Percentiles rank a stretch among this genome's conserved stretches.
Evolutionary conservation across 2,329 filamentous ascomycete genomes (phyloP).

Genomic region (Rhynchosporium graminicola): DNA sequence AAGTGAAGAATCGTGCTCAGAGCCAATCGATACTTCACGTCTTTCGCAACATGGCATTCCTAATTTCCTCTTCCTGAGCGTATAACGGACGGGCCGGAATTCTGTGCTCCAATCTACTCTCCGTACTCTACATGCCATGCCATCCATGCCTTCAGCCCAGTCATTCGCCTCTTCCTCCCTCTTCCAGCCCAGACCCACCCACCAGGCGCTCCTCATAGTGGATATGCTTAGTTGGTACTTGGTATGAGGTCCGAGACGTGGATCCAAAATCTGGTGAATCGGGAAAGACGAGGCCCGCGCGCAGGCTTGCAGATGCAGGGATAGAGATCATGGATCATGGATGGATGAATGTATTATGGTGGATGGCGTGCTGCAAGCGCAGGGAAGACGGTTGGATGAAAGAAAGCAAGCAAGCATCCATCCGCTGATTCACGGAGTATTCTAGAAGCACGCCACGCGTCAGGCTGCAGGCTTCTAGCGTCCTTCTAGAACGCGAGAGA

Average conservation of each 20-base stretch:
- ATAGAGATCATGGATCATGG: background rate
- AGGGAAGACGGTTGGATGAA: background rate
- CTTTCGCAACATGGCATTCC: too few species aligned
- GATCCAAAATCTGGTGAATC: background rate
- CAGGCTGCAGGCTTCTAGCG: slow-evolving; percentile 24
- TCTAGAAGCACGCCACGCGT: slow-evolving; percentile 29
- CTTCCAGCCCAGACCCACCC: background rate
- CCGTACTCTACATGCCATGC: too few species aligned
- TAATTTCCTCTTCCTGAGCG: background rate
- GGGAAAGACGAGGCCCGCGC: slow-evolving; percentile 10
- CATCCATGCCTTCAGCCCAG: background rate
- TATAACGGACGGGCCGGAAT: slow-evolving; percentile 1
- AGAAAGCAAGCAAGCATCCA: background rate
- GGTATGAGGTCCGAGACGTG: background rate
- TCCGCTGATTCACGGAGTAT: slow-evolving; percentile 23
- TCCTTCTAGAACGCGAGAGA: slow-evolving; percentile 19
- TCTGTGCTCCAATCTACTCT: background rate
- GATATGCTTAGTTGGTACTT: background rate
- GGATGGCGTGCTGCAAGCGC: background rate
- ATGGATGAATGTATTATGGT: background rate
- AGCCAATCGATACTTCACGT: background rate
- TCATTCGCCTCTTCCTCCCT: background rate
- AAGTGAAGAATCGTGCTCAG: background rate
- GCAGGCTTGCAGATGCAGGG: slow-evolving; percentile 6
- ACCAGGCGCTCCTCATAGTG: background rate